These are phyloP conservation scores for Lactarius akahatsu DNA, from an alignment of 768 basidiomycete species.

Conservation along the genomic window DNA sequence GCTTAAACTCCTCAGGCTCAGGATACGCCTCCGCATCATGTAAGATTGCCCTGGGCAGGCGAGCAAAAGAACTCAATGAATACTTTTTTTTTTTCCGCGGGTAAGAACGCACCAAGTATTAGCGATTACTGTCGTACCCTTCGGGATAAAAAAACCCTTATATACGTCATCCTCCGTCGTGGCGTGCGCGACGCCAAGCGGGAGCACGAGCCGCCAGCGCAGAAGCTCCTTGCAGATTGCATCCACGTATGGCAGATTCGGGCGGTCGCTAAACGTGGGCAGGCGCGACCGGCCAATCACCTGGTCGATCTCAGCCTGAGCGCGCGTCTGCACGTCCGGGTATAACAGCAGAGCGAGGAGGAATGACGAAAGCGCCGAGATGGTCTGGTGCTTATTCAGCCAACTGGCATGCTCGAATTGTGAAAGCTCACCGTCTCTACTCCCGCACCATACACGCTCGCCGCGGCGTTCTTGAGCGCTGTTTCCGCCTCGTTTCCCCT, in stretches of 20 bases:
- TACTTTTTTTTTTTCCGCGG: too few relatives aligned
- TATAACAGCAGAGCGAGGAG: slow-evolving; percentile 21
- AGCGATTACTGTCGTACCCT: slow-evolving; percentile 17
- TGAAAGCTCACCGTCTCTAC: slow-evolving; percentile 12
- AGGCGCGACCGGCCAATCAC: slow-evolving; percentile 29
- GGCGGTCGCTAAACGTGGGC: slow-evolving; percentile 28
- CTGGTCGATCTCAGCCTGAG: slow-evolving; percentile 28
- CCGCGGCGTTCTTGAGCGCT: slow-evolving; percentile 16
- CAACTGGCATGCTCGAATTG: too few relatives aligned
- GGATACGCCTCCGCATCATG: slow-evolving; percentile 30
- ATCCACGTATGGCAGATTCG: slow-evolving; percentile 32
- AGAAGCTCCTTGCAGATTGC: slow-evolving; percentile 20
- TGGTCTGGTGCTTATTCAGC: slow-evolving; percentile 10
- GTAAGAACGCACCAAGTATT: slow-evolving; percentile 14
- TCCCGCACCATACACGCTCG: slow-evolving; percentile 19
- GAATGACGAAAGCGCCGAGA: slow-evolving; percentile 18
- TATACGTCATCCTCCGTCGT: slow-evolving; percentile 19
- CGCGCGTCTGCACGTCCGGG: slow-evolving; percentile 15
- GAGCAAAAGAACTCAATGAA: not conserved
- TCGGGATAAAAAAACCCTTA: slow-evolving; percentile 14
- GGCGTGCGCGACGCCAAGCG: slow-evolving; percentile 18
- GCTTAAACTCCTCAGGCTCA: slow-evolving; percentile 20
- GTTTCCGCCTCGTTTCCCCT: slow-evolving; percentile 9
- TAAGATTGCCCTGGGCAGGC: slow-evolving; percentile 28
- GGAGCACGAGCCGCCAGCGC: slow-evolving; percentile 21